Evolutionary conservation across 768 basidiomycete genomes (phyloP), one percentile per base, ranked within the genome.

Genomic region (Steccherinum ochraceum): DNA sequence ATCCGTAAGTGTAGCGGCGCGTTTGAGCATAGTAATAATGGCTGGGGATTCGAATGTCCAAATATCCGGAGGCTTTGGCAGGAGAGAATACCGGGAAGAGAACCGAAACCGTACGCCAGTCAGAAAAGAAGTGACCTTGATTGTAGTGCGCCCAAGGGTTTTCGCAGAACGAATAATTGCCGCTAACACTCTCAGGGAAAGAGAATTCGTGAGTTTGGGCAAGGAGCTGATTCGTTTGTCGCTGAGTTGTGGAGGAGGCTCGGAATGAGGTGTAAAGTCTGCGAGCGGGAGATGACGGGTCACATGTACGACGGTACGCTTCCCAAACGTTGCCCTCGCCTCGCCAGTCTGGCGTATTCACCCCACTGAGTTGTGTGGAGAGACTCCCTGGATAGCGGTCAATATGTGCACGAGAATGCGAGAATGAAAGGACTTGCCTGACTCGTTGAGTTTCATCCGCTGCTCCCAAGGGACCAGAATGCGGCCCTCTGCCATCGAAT

Each of bases 61-160:
- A 70, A 64, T 86, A 97, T 0, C 96, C 93, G 39, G 73, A 72
- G 0, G 86, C 84, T 61, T 88, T 92, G 0, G 93, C 89, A 2
- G 95, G 93, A 2, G 92, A 93, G 68, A 99, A 89, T 24, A 99
- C 80, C 5, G 96, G 96, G 66, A 90, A 94, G n/a, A 95, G 74
- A 1, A 80, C 80, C 11, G 88, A 80, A 52, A 97, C 84, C 0
- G 86, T 88, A 19, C 94, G 75, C 89, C 92, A 96, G 67, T 99
- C 95, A 16, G 90, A 91, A 78, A 96, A 98, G 68, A 96, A 97
- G 67, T 93, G 93, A 11, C 94, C 93, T 63, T 98, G 96, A 24
- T 78, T 77, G 61, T 88, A 84, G 57, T 86, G 93, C 18, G 87
- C 84, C 69, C 89, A 86, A 0, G 95, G 93, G 26, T 80, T 72